Conservation (phyloP, 257 asterid species). For the Gynochthodes officinalis region DNA sequence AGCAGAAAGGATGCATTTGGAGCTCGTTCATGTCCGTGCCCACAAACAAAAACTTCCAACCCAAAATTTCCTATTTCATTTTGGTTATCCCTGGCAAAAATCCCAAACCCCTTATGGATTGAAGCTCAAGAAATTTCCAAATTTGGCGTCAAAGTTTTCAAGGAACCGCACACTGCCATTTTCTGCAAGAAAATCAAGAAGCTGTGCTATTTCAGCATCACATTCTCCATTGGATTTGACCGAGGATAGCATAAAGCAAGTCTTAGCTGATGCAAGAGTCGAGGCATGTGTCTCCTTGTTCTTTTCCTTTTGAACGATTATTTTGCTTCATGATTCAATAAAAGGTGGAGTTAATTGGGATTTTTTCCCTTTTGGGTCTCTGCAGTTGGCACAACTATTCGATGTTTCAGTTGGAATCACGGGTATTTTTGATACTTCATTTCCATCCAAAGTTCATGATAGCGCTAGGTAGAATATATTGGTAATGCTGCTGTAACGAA, state of each 20-base stretch:
- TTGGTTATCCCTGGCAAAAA: slow-evolving; percentile 12
- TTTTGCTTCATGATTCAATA: neutral
- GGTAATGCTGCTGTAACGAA: neutral
- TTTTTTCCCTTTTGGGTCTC: neutral
- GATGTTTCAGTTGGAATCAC: slow-evolving; percentile 83
- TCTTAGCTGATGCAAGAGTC: slow-evolving; percentile 53
- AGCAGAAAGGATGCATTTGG: slow-evolving; percentile 34
- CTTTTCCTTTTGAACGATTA: neutral
- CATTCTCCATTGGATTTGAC: slow-evolving; percentile 62
- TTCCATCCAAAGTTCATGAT: neutral
- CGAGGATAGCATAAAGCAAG: slow-evolving; percentile 70
- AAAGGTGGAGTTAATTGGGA: neutral
- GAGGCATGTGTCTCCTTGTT: slow-evolving; percentile 44
- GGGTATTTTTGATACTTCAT: slow-evolving; percentile 37
- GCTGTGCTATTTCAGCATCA: slow-evolving; percentile 42
- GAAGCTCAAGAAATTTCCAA: slow-evolving; percentile 27
- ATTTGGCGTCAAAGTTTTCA: neutral
- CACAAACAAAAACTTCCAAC: slow-evolving; percentile 18
- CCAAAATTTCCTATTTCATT: slow-evolving; percentile 9
- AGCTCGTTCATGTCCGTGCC: slow-evolving; percentile 29
- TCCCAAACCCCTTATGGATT: slow-evolving; percentile 15
- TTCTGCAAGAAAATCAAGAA: slow-evolving; percentile 7
- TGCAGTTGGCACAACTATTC: slow-evolving; percentile 86
- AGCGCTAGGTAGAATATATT: neutral
- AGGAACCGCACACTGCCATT: slow-evolving; percentile 23